Evolutionary conservation across 371 early-diverging fungal genomes (phyloP).

Genomic region (Homolaphlyctis polyrhiza): DNA sequence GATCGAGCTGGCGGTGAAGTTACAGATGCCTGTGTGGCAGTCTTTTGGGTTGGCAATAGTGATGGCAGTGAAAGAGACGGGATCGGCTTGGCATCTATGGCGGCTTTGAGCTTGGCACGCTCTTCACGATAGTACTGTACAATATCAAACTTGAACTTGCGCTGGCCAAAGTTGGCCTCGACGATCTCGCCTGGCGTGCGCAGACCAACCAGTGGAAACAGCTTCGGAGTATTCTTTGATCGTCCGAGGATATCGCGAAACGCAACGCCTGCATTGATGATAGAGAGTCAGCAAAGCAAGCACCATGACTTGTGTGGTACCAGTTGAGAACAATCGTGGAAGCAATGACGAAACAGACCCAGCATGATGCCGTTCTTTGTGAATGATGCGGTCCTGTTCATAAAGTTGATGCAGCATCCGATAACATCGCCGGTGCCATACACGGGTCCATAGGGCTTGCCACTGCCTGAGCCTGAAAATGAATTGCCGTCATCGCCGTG

Average conservation of each 20-base stretch:
- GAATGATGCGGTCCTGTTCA: conserved; percentile 69
- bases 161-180: conserved; percentile 86
- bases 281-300: conserved; percentile 6
- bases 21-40: background rate
- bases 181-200: conserved; percentile 83
- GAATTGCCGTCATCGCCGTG: conserved; percentile 84
- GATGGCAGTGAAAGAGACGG: background rate
- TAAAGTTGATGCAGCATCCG: conserved; percentile 89
- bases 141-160: conserved; percentile 82
- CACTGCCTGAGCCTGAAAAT: conserved; percentile 75
- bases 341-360: conserved; percentile 46
- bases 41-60: background rate
- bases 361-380: conserved; percentile 88
- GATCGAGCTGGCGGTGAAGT: background rate
- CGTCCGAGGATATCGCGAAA: conserved; percentile 14
- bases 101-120: background rate
- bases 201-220: conserved; percentile 87
- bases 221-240: conserved; percentile 25
- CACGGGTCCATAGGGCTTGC: conserved; percentile 81
- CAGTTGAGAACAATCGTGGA: conserved; percentile 8
- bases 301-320: background rate
- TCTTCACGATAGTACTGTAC: conserved; percentile 55
- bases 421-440: conserved; percentile 87
- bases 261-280: conserved; percentile 11
- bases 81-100: background rate